A percentile compares a stretch with the other conserved stretches of the same genome.
Evolutionary conservation across 2,329 filamentous ascomycete species (phyloP).

Genomic region (Chaetomium olivaceum): DNA sequence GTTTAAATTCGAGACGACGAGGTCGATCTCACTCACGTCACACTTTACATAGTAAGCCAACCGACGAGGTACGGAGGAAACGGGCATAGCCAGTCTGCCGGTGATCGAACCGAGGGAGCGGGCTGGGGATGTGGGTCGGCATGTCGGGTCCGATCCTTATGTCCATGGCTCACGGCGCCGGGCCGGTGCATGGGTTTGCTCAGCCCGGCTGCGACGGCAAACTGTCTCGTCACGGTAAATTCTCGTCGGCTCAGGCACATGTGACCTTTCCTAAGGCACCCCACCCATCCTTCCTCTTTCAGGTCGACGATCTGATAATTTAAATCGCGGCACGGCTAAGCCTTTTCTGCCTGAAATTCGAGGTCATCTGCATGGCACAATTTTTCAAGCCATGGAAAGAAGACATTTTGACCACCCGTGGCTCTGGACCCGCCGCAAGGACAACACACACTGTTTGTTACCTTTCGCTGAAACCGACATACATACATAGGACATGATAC

Average conservation of each 20-base stretch:
- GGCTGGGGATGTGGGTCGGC: background rate
- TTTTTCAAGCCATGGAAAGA: background rate
- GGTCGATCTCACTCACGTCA: background rate
- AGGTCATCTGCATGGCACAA: constrained; percentile 4
- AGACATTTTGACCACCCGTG: background rate
- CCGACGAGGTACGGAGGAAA: too few relatives aligned
- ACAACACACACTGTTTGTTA: background rate
- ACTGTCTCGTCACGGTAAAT: constrained; percentile 28
- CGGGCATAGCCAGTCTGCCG: background rate
- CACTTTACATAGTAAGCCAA: too few relatives aligned
- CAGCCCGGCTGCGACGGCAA: constrained; percentile 13
- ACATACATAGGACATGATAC: too few relatives aligned
- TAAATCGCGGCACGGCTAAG: background rate
- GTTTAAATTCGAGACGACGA: background rate
- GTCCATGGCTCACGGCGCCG: constrained; percentile 6
- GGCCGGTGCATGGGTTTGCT: constrained; percentile 5
- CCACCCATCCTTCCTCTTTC: constrained; percentile 3
- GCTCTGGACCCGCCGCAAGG: background rate
- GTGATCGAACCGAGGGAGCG: constrained; percentile 10
- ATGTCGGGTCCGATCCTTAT: constrained; percentile 7
- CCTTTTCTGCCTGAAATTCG: background rate
- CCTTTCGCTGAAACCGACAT: background rate
- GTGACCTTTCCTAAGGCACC: constrained; percentile 21
- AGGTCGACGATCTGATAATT: constrained; percentile 7
- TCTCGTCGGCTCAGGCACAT: constrained; percentile 29